Conservation (phyloP, 2,329 filamentous ascomycete genomes). For the Phialocephala sp. region DNA sequence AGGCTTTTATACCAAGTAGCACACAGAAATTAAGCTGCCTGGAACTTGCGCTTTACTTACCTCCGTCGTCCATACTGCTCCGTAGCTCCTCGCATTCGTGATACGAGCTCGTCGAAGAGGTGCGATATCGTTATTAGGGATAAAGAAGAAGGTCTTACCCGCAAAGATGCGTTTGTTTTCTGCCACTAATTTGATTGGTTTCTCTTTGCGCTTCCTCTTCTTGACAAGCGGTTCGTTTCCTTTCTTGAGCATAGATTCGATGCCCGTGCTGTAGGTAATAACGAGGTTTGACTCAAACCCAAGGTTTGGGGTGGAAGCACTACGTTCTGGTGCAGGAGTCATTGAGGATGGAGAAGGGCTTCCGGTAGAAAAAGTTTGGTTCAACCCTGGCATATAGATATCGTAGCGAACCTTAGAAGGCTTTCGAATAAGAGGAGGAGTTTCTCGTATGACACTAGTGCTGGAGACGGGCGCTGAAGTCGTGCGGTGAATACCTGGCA, state of each 20-base stretch:
- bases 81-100: slow-evolving; percentile 74
- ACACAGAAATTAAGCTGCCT: neutral
- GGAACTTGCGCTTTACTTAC: slow-evolving; percentile 9
- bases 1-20: neutral
- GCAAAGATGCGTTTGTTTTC: slow-evolving; percentile 64
- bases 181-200: slow-evolving; percentile 52
- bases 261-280: slow-evolving; percentile 36
- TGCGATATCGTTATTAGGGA: slow-evolving; percentile 79
- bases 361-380: slow-evolving; percentile 4
- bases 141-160: slow-evolving; percentile 72
- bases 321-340: slow-evolving; percentile 26
- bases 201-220: slow-evolving; percentile 52
- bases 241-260: slow-evolving; percentile 37
- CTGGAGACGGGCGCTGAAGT: slow-evolving; percentile 34
- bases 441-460: slow-evolving; percentile 25
- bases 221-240: slow-evolving; percentile 23
- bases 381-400: slow-evolving; percentile 28
- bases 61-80: slow-evolving; percentile 71
- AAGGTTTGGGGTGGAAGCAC: slow-evolving; percentile 36
- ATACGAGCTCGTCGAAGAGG: slow-evolving; percentile 73
- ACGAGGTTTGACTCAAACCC: slow-evolving; percentile 21
- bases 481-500: slow-evolving; percentile 33
- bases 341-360: neutral
- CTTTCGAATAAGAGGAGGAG: slow-evolving; percentile 22
- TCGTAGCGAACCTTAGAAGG: slow-evolving; percentile 33